Percentiles rank a stretch among this genome's conserved stretches.
phyloP scores from a whole-genome alignment of 805 yeast species.

The Pichia eremophila region DNA sequence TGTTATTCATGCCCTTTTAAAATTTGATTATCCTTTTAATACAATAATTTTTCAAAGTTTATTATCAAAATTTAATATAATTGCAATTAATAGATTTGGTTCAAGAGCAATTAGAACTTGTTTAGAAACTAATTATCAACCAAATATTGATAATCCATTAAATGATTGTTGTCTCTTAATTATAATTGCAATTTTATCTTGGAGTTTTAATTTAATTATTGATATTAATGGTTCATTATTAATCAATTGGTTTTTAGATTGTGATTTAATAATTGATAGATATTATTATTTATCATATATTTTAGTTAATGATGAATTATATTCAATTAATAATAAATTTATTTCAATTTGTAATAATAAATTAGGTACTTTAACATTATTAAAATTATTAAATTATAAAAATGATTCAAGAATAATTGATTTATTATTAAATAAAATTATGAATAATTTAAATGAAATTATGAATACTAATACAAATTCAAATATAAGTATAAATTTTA shows the following conservation, averaged over 20 bases:
- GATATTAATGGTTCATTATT: slow-evolving; percentile 84
- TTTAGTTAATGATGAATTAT: slow-evolving; percentile 13
- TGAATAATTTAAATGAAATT: slow-evolving; percentile 34
- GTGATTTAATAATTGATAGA: slow-evolving; percentile 46
- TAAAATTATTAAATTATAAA: slow-evolving; percentile 68
- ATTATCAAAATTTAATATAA: slow-evolving; percentile 64
- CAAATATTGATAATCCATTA: slow-evolving; percentile 46
- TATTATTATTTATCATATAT: slow-evolving; percentile 41
- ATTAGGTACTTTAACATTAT: slow-evolving; percentile 71
- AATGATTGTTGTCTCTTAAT: slow-evolving; percentile 62
- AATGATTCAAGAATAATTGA: slow-evolving; percentile 54
- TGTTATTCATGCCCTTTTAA: slow-evolving; percentile 87
- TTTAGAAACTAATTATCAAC: slow-evolving; percentile 38
- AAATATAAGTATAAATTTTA: slow-evolving; percentile 56
- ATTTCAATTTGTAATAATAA: slow-evolving; percentile 33
- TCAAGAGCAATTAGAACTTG: slow-evolving; percentile 93
- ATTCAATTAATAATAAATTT: slow-evolving; percentile 5
- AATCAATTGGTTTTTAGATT: slow-evolving; percentile 90
- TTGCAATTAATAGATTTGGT: slow-evolving; percentile 86
- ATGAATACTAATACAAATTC: slow-evolving; percentile 2
- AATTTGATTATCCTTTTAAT: slow-evolving; percentile 77
- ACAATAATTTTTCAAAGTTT: slow-evolving; percentile 83
- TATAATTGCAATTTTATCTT: slow-evolving; percentile 67
- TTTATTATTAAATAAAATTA: slow-evolving; percentile 52
- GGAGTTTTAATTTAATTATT: slow-evolving; percentile 69